Evolutionary conservation across 1,139 yeast species (phyloP).

Genomic region (Schizosaccharomyces versatilis): DNA sequence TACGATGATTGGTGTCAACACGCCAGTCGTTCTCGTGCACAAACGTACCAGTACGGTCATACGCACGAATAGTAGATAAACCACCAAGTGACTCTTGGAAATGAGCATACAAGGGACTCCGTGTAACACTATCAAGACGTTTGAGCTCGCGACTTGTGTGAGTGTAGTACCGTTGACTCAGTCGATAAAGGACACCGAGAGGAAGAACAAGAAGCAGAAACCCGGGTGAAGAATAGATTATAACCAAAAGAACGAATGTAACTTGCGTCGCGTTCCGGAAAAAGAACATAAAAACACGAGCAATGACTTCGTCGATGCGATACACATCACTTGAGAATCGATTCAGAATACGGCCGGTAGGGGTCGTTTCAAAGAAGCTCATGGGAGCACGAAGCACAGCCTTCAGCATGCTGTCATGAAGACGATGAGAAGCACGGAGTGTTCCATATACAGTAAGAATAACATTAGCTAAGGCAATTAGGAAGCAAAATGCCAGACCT

Average conservation of each 20-base stretch:
- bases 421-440: conserved; percentile 53
- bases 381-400: conserved; percentile 81
- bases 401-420: conserved; percentile 60
- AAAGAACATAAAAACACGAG: conserved; percentile 67
- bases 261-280: conserved; percentile 54
- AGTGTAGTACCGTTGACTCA: conserved; percentile 75
- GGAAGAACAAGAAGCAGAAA: conserved; percentile 55
- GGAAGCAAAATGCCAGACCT: conserved; percentile 45
- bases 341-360: conserved; percentile 81
- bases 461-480: conserved; percentile 43
- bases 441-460: conserved; percentile 69
- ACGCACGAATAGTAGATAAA: conserved; percentile 75
- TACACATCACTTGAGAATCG: conserved; percentile 85
- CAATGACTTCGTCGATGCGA: conserved; percentile 71
- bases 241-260: conserved; percentile 59
- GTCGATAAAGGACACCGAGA: conserved; percentile 44
- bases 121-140: conserved; percentile 78
- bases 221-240: conserved; percentile 73
- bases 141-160: conserved; percentile 83
- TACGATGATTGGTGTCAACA: conserved; percentile 40
- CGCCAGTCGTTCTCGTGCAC: conserved; percentile 34
- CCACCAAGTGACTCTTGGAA: conserved; percentile 91
- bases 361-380: conserved; percentile 94
- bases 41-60: conserved; percentile 54
- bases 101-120: conserved; percentile 87